Base-by-base conservation (phyloP, 2,329 filamentous ascomycete genomes). In the Fusarium hostae region DNA sequence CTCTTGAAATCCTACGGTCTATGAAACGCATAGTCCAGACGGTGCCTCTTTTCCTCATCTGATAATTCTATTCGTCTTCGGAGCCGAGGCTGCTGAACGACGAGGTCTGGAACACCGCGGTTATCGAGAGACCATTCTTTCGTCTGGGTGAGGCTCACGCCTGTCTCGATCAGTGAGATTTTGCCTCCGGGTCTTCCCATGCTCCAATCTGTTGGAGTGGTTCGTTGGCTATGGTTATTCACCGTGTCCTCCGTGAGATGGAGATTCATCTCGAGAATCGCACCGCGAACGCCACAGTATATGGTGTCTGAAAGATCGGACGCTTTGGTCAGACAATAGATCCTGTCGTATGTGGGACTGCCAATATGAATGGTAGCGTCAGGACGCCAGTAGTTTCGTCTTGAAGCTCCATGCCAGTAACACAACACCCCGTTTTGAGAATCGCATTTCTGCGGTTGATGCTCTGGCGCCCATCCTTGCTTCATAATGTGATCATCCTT, bases 281-380 rank as follows among this genome's bases (percentile, higher is more conserved):
- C 81, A 13, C 84, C 85, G 8, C 84, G 82, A 15, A 88, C 78
- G 5, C 86, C 86, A 16, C 84, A 81, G 76, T 87, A 88, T 45
- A 89, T 81, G 11, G 82, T 83, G 6, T 83, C 81, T 1, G 85
- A 84, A 9, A 82, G 51, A 58, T 87, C 84, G 0, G 84, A 84
- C 0, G 84, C 77, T 51, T 85, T 84, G 13, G 84, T 82, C 2
- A 89, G 79, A 12, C 84, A 84, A 77, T 86, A 86, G 26, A 88
- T 72, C 15, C 77, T 73, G 47, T 80, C 77, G 26, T 78, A 77
- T 0, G 76, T 70, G 5, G 78, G 68, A 11, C 74, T 75, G 4
- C 80, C 80, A n/a, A 88, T 78, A 76, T 84, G 84, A 30, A 86
- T 75, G 11, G 82, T 84, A 50, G 81, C 82, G 70, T 88, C 87